phyloP scores from a whole-genome alignment of 768 basidiomycete genomes.

The Gyrodon lividus region DNA sequence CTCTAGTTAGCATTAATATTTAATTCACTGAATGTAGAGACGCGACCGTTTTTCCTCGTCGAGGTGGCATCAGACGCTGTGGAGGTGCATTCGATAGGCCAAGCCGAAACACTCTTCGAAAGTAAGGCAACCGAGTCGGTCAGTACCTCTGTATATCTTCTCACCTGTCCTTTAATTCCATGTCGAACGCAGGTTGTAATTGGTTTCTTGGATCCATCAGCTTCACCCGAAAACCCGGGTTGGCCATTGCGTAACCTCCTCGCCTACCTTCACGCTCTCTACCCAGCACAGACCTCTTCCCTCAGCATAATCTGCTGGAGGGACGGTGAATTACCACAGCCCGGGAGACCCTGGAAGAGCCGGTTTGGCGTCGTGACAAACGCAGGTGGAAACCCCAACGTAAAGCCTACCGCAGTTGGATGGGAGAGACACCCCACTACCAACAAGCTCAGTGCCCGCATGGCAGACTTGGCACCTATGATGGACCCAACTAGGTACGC shows the following conservation, averaged over 20 bases:
- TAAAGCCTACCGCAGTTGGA: constrained; percentile 70
- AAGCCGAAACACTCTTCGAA: constrained; percentile 58
- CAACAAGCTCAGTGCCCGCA: constrained; percentile 82
- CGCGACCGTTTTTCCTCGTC: constrained; percentile 64
- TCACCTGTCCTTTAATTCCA: background rate
- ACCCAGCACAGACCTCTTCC: constrained; percentile 46
- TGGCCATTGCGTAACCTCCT: constrained; percentile 96
- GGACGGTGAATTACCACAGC: constrained; percentile 50
- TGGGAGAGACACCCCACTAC: constrained; percentile 89
- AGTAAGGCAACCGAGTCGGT: constrained; percentile 42
- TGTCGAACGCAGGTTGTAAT: constrained; percentile 42
- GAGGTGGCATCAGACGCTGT: constrained; percentile 35
- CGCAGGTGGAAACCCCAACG: constrained; percentile 14
- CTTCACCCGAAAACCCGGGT: constrained; percentile 68
- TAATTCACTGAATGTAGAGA: constrained; percentile 41
- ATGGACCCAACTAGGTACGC: constrained; percentile 86
- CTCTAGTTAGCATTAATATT: constrained; percentile 55
- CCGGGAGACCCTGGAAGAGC: constrained; percentile 54
- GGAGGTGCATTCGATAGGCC: constrained; percentile 53
- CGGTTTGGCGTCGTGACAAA: constrained; percentile 52
- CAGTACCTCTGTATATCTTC: constrained; percentile 17
- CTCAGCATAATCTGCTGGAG: constrained; percentile 79
- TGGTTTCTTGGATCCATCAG: constrained; percentile 84
- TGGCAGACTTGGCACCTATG: constrained; percentile 92
- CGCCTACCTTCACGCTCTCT: constrained; percentile 66